phyloP scores from a whole-genome alignment of 495 filamentous ascomycete genomes.

The Terfezia claveryi region DNA sequence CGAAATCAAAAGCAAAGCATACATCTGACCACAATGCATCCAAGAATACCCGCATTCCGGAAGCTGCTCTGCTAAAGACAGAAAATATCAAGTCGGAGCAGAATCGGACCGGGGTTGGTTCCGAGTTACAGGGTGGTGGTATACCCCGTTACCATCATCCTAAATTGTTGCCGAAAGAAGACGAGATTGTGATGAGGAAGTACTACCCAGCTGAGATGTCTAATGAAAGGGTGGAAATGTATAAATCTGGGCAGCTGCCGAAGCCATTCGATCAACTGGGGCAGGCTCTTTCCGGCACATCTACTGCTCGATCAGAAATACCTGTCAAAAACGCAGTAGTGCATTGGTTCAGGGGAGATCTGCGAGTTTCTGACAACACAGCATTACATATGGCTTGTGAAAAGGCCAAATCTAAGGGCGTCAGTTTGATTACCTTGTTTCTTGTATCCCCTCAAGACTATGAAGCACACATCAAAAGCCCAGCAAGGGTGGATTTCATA shows the following conservation, averaged over 20 bases:
- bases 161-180: constrained; percentile 14
- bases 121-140: neutral
- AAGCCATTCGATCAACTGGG: constrained; percentile 46
- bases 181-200: constrained; percentile 49
- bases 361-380: constrained; percentile 54
- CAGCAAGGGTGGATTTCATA: constrained; percentile 59
- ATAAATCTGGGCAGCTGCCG: constrained; percentile 40
- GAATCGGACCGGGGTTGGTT: neutral
- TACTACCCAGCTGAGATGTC: constrained; percentile 77
- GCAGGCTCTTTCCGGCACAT: constrained; percentile 31
- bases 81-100: too few relatives aligned
- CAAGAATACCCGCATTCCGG: too few relatives aligned
- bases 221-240: constrained; percentile 48
- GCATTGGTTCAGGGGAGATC: constrained; percentile 80
- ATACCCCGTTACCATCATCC: neutral
- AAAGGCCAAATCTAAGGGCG: constrained; percentile 21
- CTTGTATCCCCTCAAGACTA: constrained; percentile 71
- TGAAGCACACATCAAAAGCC: constrained; percentile 54
- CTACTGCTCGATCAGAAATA: constrained; percentile 24
- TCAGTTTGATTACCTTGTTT: constrained; percentile 55
- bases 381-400: constrained; percentile 43
- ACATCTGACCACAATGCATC: too few relatives aligned
- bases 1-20: too few relatives aligned
- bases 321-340: constrained; percentile 42
- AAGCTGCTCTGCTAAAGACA: too few relatives aligned